Percentiles rank a stretch among this genome's conserved stretches.
phyloP scores from a whole-genome alignment of 371 early-diverging fungal genomes.

The Actinomucor elegans region DNA sequence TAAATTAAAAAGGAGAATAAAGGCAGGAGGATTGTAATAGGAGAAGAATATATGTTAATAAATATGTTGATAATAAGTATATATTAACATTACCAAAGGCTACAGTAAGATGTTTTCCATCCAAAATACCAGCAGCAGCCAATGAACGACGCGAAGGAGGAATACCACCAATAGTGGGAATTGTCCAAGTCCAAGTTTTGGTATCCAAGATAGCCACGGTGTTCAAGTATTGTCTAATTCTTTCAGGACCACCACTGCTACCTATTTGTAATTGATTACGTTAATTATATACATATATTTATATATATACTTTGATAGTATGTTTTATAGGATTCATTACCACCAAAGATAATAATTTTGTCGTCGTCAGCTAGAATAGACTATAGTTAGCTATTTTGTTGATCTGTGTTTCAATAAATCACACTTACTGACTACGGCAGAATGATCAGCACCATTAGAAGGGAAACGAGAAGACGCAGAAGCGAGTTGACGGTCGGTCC shows the following conservation, averaged over 20 bases:
- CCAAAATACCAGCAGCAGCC: conserved; percentile 38
- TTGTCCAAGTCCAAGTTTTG: conserved; percentile 42
- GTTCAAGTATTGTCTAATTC: conserved; percentile 28
- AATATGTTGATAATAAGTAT: background rate
- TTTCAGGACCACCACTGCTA: conserved; percentile 22
- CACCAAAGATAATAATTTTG: conserved; percentile 46
- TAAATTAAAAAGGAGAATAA: background rate
- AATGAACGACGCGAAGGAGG: conserved; percentile 43
- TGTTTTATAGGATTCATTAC: conserved; percentile 30
- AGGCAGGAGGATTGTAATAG: background rate
- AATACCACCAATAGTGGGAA: conserved; percentile 32
- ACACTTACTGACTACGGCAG: conserved; percentile 46
- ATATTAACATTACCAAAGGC: conserved; percentile 37
- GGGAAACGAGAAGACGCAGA: conserved; percentile 8
- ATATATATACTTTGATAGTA: background rate
- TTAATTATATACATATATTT: background rate
- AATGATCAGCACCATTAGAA: conserved; percentile 29
- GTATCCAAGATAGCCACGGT: conserved; percentile 39
- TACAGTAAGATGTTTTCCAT: conserved; percentile 32
- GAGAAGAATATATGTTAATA: background rate
- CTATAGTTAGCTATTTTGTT: no score
- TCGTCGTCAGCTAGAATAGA: conserved; percentile 32
- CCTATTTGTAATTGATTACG: conserved; percentile 21
- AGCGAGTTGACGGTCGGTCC: conserved; percentile 17
- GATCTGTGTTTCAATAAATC: conserved; percentile 4